phyloP scores from a whole-genome alignment of 2,329 filamentous ascomycete species.

The Pseudopyricularia javanii region DNA sequence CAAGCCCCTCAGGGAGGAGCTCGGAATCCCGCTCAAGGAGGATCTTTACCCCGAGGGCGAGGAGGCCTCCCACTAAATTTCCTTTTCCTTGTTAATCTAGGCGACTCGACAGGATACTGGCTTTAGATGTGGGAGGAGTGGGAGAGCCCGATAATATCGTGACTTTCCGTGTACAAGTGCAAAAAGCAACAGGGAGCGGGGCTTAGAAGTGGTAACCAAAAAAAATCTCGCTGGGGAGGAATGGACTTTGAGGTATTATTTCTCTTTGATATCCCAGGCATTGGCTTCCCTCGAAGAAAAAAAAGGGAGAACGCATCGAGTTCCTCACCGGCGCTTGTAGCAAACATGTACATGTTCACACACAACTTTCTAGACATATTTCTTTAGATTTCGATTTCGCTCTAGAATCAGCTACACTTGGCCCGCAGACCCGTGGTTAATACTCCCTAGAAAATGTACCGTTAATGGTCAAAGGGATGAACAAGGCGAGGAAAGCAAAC shows the following conservation, averaged over 20 bases:
- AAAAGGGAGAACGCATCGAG: background rate
- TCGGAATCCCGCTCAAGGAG: slow-evolving; percentile 85
- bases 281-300: background rate
- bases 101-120: background rate
- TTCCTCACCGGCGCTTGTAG: background rate
- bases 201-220: background rate
- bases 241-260: background rate
- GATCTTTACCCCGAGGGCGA: slow-evolving; percentile 67
- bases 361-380: background rate
- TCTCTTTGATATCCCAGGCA: background rate
- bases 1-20: slow-evolving; percentile 82
- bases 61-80: slow-evolving; percentile 14
- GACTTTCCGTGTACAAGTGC: background rate
- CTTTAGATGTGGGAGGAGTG: background rate
- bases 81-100: background rate
- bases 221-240: background rate
- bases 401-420: background rate
- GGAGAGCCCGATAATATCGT: background rate
- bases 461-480: too few species aligned
- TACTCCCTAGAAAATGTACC: too few species aligned
- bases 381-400: background rate
- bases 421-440: background rate
- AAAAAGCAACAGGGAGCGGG: background rate
- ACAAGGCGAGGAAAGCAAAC: too few species aligned
- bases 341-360: background rate